A percentile compares a stretch with the other conserved stretches of the same genome.
These are phyloP conservation scores for Saccharomyces eubayanus DNA, from an alignment of 805 yeast species.

Conservation along the genomic window DNA sequence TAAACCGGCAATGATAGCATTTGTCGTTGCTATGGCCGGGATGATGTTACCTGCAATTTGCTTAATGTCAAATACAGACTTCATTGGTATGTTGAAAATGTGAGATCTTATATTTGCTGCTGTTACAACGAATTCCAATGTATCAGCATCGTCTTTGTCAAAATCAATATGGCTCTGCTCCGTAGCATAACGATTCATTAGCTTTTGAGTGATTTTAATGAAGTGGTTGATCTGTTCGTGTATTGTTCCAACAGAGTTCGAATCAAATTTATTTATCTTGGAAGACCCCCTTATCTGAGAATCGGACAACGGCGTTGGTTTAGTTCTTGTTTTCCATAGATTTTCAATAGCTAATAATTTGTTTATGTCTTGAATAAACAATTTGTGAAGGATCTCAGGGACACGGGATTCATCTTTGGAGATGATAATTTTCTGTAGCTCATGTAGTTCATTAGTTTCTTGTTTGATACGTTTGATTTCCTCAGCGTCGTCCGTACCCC, in stretches of 20 bases:
- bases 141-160: slow-evolving; percentile 93
- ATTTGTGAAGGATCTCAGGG: slow-evolving; percentile 44
- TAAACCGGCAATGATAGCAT: slow-evolving; percentile 89
- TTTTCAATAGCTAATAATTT: slow-evolving; percentile 62
- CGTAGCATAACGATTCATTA: slow-evolving; percentile 41
- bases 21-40: slow-evolving; percentile 97
- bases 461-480: slow-evolving; percentile 56
- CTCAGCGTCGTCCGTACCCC: slow-evolving; percentile 56
- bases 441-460: slow-evolving; percentile 59
- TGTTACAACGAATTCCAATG: slow-evolving; percentile 79
- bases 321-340: slow-evolving; percentile 64
- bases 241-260: slow-evolving; percentile 47
- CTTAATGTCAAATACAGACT: slow-evolving; percentile 78
- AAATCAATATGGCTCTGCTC: slow-evolving; percentile 45
- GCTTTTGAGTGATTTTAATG: slow-evolving; percentile 36
- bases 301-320: slow-evolving; percentile 55
- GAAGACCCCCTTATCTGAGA: slow-evolving; percentile 14
- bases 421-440: slow-evolving; percentile 35
- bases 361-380: slow-evolving; percentile 69
- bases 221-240: slow-evolving; percentile 59
- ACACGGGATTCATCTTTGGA: slow-evolving; percentile 28
- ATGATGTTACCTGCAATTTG: slow-evolving; percentile 96
- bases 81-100: slow-evolving; percentile 60
- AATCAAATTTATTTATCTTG: slow-evolving; percentile 17
- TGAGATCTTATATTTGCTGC: slow-evolving; percentile 71